Percentiles rank a stretch among this genome's conserved stretches.
phyloP scores from a whole-genome alignment of 2,329 filamentous ascomycete species.

The Aspergillus carbonarius region DNA sequence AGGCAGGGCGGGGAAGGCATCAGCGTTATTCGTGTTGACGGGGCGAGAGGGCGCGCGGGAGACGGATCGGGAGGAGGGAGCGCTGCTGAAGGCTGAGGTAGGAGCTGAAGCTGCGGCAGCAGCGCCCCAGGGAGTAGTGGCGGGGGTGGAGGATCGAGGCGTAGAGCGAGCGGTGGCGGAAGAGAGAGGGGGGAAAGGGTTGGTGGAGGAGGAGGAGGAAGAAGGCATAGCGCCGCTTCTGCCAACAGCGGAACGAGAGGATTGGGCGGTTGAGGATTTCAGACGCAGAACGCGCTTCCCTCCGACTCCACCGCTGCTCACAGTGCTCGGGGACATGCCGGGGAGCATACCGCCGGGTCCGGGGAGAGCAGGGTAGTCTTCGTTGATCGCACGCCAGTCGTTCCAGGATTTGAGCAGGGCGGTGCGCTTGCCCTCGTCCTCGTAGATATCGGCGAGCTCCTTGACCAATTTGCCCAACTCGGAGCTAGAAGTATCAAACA shows the following conservation, averaged over 20 bases:
- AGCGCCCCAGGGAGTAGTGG: constrained; percentile 26
- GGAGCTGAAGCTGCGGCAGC: constrained; percentile 23
- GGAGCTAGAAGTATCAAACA: constrained; percentile 78
- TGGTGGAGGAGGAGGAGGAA: constrained; percentile 35
- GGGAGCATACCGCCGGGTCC: constrained; percentile 69
- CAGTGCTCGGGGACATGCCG: constrained; percentile 45
- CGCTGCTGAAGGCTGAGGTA: constrained; percentile 24
- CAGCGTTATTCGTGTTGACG: constrained; percentile 36
- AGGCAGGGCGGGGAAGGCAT: constrained; percentile 81
- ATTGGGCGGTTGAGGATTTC: constrained; percentile 69
- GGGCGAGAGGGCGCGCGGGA: constrained; percentile 23
- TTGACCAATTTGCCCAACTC: constrained; percentile 86
- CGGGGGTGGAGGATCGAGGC: constrained; percentile 17
- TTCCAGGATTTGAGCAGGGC: constrained; percentile 81
- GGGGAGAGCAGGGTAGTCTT: constrained; percentile 89
- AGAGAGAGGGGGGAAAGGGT: constrained; percentile 49
- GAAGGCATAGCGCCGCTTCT: constrained; percentile 55
- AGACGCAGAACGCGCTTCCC: constrained; percentile 63
- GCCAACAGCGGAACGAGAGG: constrained; percentile 60
- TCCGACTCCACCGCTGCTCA: constrained; percentile 58
- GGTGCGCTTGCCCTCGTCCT: constrained; percentile 73
- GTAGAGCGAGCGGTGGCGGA: constrained; percentile 25
- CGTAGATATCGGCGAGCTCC: constrained; percentile 89
- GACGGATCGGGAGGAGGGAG: constrained; percentile 28
- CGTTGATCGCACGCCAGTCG: constrained; percentile 92